These are phyloP conservation scores for Hygrocybe coccinea DNA, from an alignment of 768 basidiomycete species.

Conservation along the genomic window DNA sequence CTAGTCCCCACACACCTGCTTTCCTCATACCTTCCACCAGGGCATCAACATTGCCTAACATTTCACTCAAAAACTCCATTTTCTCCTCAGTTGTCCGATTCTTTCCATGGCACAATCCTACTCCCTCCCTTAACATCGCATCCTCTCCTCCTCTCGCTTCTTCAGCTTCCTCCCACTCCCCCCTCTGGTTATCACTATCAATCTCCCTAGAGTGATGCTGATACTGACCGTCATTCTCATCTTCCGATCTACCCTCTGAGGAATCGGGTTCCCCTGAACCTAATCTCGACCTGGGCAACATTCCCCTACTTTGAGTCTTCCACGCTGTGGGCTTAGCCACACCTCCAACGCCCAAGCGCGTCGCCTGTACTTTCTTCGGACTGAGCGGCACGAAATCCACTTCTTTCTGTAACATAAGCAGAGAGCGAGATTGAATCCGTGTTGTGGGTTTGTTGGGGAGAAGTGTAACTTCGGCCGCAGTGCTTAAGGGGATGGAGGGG, in stretches of 20 bases:
- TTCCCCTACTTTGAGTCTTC: conserved; percentile 44
- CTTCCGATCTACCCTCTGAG: neutral
- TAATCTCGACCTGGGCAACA: conserved; percentile 19
- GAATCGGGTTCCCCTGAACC: conserved; percentile 5
- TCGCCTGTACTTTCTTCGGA: conserved; percentile 46
- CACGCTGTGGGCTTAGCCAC: neutral
- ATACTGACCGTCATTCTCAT: neutral
- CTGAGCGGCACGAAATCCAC: conserved; percentile 71
- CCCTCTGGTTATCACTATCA: conserved; percentile 12
- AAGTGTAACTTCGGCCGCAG: conserved; percentile 17
- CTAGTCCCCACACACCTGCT: conserved; percentile 84
- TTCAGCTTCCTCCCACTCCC: conserved; percentile 13
- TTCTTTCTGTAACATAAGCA: conserved; percentile 65
- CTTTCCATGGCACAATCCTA: conserved; percentile 21
- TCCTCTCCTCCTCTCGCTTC: conserved; percentile 10
- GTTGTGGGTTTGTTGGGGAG: conserved; percentile 16
- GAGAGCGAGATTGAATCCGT: conserved; percentile 41
- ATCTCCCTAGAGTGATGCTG: too few species aligned
- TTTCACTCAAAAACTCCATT: conserved; percentile 70
- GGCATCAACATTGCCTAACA: conserved; percentile 89
- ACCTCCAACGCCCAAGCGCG: neutral
- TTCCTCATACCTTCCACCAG: conserved; percentile 82
- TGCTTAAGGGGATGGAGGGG: conserved; percentile 29
- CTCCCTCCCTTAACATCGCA: conserved; percentile 12
- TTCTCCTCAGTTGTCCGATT: conserved; percentile 78